A percentile compares a stretch with the other conserved stretches of the same genome.
Evolutionary conservation across 75 land plant genomes (phyloP).

Genomic region (Sequoia sempervirens): DNA sequence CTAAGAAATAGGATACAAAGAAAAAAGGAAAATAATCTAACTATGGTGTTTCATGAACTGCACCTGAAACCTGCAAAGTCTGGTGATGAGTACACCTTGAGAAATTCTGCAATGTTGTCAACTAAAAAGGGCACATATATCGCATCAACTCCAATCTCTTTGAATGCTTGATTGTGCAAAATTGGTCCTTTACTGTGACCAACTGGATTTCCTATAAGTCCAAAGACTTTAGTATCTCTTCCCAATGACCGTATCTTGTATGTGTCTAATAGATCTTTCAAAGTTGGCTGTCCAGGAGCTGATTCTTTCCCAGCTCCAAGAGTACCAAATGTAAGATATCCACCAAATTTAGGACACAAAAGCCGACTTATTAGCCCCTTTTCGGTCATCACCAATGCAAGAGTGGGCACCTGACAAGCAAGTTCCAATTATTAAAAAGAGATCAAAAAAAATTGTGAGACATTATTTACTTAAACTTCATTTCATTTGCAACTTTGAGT

Average conservation of each 20-base stretch:
- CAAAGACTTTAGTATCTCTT: slow-evolving; percentile 80
- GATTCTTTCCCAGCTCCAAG: slow-evolving; percentile 74
- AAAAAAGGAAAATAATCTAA: background rate
- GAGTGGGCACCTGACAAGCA: slow-evolving; percentile 67
- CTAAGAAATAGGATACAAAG: background rate
- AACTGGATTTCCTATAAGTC: slow-evolving; percentile 93
- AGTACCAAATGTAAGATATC: slow-evolving; percentile 92
- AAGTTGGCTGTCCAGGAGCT: slow-evolving; percentile 93
- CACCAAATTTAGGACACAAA: slow-evolving; percentile 87
- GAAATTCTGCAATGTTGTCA: slow-evolving; percentile 67
- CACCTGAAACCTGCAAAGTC: slow-evolving; percentile 96
- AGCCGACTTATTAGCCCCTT: slow-evolving; percentile 74
- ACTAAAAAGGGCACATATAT: slow-evolving; percentile 86
- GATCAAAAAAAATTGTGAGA: background rate
- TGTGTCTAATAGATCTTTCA: slow-evolving; percentile 53
- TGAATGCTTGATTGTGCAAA: slow-evolving; percentile 70
- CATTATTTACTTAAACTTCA: background rate
- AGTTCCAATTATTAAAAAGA: background rate
- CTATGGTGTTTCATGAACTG: background rate
- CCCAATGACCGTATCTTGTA: slow-evolving; percentile 59
- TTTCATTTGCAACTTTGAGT: background rate
- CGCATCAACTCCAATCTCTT: slow-evolving; percentile 59
- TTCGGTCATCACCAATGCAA: slow-evolving; percentile 89
- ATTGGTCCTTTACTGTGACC: slow-evolving; percentile 87
- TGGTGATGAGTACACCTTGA: slow-evolving; percentile 52